Conservation (phyloP, 2,329 filamentous ascomycete genomes). For the Xylariaceae sp. region DNA sequence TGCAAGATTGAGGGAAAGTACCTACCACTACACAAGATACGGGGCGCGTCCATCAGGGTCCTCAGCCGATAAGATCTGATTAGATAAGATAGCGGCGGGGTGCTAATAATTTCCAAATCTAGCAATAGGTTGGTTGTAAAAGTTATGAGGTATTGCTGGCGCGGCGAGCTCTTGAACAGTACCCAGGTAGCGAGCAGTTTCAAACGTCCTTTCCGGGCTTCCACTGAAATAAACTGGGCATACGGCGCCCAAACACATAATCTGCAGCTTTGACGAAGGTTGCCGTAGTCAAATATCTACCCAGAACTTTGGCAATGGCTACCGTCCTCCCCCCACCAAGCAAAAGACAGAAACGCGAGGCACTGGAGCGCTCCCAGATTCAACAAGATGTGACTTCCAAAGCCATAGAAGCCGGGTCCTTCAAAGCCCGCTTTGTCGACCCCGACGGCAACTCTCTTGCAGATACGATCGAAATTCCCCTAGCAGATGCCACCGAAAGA, state of each 20-base stretch:
- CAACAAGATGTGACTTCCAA: conserved; percentile 73
- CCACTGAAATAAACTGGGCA: background rate
- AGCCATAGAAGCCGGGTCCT: conserved; percentile 66
- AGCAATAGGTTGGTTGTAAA: conserved; percentile 17
- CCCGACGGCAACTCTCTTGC: conserved; percentile 68
- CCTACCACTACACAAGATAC: background rate
- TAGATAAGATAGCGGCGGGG: conserved; percentile 13
- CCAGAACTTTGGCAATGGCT: conserved; percentile 54
- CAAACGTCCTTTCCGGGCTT: too few species aligned
- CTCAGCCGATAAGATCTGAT: conserved; percentile 23
- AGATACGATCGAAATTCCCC: conserved; percentile 68
- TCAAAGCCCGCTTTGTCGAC: conserved; percentile 86
- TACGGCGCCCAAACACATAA: background rate
- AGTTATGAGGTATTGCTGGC: background rate
- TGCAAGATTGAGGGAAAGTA: background rate
- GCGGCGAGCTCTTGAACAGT: too few species aligned
- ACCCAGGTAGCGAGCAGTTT: too few species aligned
- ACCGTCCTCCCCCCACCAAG: conserved; percentile 79
- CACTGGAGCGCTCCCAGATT: conserved; percentile 63
- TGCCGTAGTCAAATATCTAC: too few species aligned
- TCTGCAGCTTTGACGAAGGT: background rate
- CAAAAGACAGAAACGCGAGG: conserved; percentile 79
- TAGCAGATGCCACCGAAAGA: conserved; percentile 81
- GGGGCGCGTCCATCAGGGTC: conserved; percentile 7
- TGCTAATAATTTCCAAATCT: conserved; percentile 19